phyloP scores from a whole-genome alignment of 768 basidiomycete species.

The Auricularia sp. region DNA sequence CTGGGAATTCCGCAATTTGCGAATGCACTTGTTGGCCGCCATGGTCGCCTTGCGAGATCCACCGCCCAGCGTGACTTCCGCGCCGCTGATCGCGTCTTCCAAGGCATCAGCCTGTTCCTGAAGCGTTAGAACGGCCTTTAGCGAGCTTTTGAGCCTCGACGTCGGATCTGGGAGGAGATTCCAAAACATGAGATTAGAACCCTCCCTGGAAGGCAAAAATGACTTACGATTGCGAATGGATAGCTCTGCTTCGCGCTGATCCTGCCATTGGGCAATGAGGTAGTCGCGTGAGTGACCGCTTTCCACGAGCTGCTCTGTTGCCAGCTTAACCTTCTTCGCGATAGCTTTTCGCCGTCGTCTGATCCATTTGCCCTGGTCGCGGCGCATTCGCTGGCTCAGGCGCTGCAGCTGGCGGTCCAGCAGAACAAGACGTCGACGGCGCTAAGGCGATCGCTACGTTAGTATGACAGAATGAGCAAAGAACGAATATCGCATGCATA shows the following conservation, averaged over 20 bases:
- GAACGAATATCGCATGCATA: background rate
- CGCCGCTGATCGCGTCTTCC: constrained; percentile 14
- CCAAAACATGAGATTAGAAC: background rate
- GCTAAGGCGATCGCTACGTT: constrained; percentile 8
- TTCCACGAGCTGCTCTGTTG: constrained; percentile 9
- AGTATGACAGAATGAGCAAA: background rate
- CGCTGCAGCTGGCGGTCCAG: constrained; percentile 22
- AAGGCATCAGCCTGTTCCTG: constrained; percentile 19
- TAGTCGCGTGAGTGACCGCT: constrained; percentile 12
- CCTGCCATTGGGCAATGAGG: constrained; percentile 23
- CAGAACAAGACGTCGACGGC: constrained; percentile 21
- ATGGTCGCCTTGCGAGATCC: background rate
- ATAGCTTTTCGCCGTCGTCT: constrained; percentile 13
- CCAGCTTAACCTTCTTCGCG: constrained; percentile 7
- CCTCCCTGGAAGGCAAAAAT: constrained; percentile 8
- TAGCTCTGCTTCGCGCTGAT: constrained; percentile 23
- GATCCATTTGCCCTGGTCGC: constrained; percentile 27
- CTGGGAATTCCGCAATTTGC: background rate
- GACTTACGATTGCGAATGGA: constrained; percentile 22
- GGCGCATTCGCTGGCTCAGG: constrained; percentile 17
- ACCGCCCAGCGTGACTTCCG: constrained; percentile 6
- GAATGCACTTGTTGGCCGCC: background rate
- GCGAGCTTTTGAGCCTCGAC: constrained; percentile 21
- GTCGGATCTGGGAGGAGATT: constrained; percentile 1
- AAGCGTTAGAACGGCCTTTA: constrained; percentile 21